Evolutionary conservation across 2,329 filamentous ascomycete genomes (phyloP), one percentile per base, ranked within the genome.

Genomic region (Rhexocercosporidium sp.): DNA sequence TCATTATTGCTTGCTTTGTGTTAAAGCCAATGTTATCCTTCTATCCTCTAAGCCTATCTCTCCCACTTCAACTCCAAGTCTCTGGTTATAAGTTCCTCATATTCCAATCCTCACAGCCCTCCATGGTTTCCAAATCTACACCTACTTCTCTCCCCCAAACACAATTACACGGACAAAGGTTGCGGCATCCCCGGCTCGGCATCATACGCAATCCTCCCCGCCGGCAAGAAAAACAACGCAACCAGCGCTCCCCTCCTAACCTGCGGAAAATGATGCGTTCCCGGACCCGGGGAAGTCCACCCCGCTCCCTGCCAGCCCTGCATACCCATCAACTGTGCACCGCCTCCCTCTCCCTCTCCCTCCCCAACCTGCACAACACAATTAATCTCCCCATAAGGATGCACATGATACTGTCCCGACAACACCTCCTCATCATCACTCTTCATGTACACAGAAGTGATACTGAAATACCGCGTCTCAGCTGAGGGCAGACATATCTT

Each of bases 401-500:
- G 84, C 4, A 77, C 75, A 69, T 86, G 83, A 72, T 87, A 86
- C 74, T 87, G 84, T 1, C 85, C 85, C 4, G 77, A 76, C 71
- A 82, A 86, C n/a, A 78, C 80, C 6, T 81, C 79, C 37, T 68
- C 29, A 34, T 81, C 79, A 34, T 68, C 29, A 34, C 79, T 82
- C n/a, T 85, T 79, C 81, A 88, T 86, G 72, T 85, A 87, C 20
- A 88, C 85, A 1, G 84, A 83, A 2, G 85, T 88, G 72, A 88
- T 86, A 71, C 81, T 84, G 74, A 86, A 84, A 75, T 79, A 87
- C 25, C 81, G 79, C 31, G 81, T 87, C 41, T 80, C 78, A 9
- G 79, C 76, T 1, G 75, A 79, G 1, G 85, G 86, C 5, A 81
- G 69, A 47, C 79, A 75, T 66, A 88, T 81, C 65, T 82, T 83